phyloP scores from a whole-genome alignment of 163 green algal genomes.

The Volvox carteri region DNA sequence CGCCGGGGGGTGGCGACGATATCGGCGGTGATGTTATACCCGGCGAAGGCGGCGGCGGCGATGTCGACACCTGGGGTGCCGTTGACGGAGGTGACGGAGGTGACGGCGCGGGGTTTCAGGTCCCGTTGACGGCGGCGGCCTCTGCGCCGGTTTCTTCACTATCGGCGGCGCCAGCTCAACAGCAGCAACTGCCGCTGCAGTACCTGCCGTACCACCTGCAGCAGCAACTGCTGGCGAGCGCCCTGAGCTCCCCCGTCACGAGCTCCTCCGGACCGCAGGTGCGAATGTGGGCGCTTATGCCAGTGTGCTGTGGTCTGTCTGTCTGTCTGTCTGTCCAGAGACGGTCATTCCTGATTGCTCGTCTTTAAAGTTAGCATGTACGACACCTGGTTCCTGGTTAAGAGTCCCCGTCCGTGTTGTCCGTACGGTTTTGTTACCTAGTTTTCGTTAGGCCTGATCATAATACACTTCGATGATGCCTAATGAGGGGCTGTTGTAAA shows the following conservation, averaged over 20 bases:
- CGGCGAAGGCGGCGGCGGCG: neutral
- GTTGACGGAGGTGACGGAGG: neutral
- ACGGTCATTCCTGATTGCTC: too few species aligned
- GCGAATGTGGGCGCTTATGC: too few species aligned
- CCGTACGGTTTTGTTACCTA: too few species aligned
- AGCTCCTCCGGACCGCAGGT: neutral
- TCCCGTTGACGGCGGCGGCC: neutral
- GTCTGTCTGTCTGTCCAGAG: too few species aligned
- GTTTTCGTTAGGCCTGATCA: too few species aligned
- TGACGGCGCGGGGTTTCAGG: neutral
- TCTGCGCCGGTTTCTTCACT: too few species aligned
- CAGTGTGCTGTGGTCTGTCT: too few species aligned
- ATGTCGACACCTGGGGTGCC: neutral
- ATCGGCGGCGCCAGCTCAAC: too few species aligned
- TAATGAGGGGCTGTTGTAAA: too few species aligned
- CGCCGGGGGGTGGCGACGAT: neutral
- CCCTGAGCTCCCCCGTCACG: constrained; percentile 11
- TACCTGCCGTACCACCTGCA: neutral
- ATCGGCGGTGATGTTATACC: neutral
- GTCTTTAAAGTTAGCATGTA: neutral
- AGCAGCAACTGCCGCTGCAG: neutral
- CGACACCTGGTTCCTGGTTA: too few species aligned
- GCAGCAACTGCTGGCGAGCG: neutral
- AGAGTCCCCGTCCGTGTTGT: too few species aligned
- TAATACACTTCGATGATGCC: too few species aligned